Base-by-base conservation (phyloP, 805 yeast genomes). In the Saccharomyces jurei region DNA sequence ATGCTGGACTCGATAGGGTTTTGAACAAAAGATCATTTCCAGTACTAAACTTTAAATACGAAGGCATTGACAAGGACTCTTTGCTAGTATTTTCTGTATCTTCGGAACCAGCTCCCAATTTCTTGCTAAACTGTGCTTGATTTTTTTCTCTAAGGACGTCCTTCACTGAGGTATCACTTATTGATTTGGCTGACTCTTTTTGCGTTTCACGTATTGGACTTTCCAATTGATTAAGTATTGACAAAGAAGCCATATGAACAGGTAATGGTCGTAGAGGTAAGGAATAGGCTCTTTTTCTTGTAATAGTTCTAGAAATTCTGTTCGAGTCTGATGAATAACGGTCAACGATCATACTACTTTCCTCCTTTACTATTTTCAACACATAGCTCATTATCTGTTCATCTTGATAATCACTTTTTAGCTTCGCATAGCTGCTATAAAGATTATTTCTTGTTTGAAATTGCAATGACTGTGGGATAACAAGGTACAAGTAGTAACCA, bases 381-480 rank as follows among this genome's bases (percentile, higher is more conserved):
- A 73, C 77, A 52, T 74, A 72, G 4, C 72, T 62, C 77, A 74
- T 73, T 50, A 68, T 69, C 5, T 69, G 60, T 52, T 74, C 74
- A 50, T 64, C 65, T 54, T 73, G 73, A 51, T 66, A 74, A 46
- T 70, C 49, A 52, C 61, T 68, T 55, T 71, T 72, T 52, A 73
- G 57, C 10, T 69, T 68, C 21, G 66, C 60, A 49, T 73, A 74
- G n/a, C 73, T 61, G 28, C 69, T 69, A 52, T 68, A 71, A 52
- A 72, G 70, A 55, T 71, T 74, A 56, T 73, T 74, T 58, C 70
- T 71, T 27, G 74, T 63, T 54, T 72, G 74, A 52, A 73, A 74
- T 56, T 74, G 77, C 28, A 70, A 69, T 2, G 76, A 73, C 36
- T 59, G 66, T 6, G 78, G 78, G 13, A 74, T 69, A 13, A 73